These are phyloP conservation scores for Aspergillus niger DNA, from an alignment of 2,329 filamentous ascomycete species.

Conservation along the genomic window DNA sequence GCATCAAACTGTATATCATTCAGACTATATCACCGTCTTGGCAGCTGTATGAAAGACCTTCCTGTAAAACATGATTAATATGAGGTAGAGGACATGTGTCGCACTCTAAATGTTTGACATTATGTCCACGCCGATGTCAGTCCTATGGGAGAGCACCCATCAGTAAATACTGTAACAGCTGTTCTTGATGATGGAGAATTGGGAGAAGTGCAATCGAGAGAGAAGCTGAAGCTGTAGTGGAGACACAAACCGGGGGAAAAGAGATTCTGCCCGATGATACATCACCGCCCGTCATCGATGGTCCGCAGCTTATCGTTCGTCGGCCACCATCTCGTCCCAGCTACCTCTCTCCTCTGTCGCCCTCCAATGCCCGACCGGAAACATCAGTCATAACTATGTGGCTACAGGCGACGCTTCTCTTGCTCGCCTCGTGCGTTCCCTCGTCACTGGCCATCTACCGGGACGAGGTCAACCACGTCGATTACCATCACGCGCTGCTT, in stretches of 20 bases:
- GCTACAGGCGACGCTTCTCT: constrained; percentile 43
- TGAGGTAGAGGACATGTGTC: no score
- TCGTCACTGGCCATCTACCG: constrained; percentile 71
- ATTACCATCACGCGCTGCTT: constrained; percentile 89
- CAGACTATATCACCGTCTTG: background rate
- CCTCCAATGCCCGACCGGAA: constrained; percentile 37
- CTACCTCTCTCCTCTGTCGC: constrained; percentile 9
- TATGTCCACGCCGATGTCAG: no score
- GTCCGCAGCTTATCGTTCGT: background rate
- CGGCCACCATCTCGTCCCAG: background rate
- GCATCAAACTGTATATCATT: background rate
- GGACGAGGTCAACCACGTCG: constrained; percentile 88
- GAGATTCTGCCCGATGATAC: background rate
- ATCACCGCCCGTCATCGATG: constrained; percentile 1
- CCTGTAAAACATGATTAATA: no score
- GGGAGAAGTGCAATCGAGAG: background rate
- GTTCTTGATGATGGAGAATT: no score
- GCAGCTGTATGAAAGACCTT: background rate
- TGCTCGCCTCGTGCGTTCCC: constrained; percentile 50
- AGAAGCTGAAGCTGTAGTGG: background rate
- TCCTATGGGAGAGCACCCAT: no score
- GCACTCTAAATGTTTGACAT: no score
- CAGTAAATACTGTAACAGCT: no score
- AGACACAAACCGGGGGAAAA: no score
- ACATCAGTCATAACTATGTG: constrained; percentile 38